Evolutionary conservation across 345 rosid species (phyloP).

Genomic region (Eucalyptus coolabah): DNA sequence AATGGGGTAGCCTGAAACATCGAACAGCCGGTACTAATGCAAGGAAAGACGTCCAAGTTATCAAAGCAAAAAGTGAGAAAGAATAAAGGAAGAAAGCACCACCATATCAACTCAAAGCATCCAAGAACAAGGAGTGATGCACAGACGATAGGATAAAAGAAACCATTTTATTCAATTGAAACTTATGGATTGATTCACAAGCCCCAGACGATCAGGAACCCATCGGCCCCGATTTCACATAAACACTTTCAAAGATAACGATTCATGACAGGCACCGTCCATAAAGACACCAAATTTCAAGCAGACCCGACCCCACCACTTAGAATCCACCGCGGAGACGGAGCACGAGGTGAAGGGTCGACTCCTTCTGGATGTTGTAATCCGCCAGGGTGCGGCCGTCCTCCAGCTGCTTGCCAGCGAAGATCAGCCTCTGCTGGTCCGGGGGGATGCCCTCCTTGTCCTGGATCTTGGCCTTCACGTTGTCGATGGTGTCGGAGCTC

Average conservation of each 20-base stretch:
- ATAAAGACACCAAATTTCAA: fast-evolving
- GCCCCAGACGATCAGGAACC: not conserved
- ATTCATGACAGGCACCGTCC: not conserved
- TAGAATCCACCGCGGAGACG: not conserved
- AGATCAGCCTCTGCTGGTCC: not conserved
- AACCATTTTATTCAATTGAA: not conserved
- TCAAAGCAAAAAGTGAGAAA: not conserved
- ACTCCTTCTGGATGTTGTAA: not conserved
- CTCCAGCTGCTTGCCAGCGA: not conserved
- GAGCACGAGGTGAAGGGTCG: not conserved
- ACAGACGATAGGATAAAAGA: fast-evolving
- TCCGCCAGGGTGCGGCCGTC: not conserved
- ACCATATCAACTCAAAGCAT: not conserved
- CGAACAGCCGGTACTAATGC: not conserved
- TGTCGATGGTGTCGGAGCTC: not conserved
- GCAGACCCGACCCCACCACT: not conserved
- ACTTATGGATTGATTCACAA: not conserved
- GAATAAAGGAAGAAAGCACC: not conserved
- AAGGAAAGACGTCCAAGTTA: not conserved
- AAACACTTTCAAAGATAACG: not conserved
- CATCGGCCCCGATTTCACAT: not conserved
- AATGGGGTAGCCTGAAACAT: not conserved
- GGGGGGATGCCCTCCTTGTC: not conserved
- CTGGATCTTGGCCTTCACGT: not conserved
- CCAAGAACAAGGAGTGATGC: not conserved